Percentiles rank a stretch among this genome's conserved stretches.
Conservation (phyloP, 352 stramenopile species). For the Globisporangium recalcitrans region DNA sequence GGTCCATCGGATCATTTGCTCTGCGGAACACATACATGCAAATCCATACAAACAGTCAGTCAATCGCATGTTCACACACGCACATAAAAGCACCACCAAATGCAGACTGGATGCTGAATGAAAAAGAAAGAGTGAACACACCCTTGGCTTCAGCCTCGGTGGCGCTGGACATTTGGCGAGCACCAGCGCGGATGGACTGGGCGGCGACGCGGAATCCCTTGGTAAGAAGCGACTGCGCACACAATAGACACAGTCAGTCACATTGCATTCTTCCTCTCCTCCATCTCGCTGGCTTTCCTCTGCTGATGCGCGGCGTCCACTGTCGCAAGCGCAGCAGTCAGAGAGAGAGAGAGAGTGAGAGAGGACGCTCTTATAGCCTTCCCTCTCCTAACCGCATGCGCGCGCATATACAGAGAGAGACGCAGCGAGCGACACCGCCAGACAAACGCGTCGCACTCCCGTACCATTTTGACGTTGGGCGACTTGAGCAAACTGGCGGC, state of each 20-base stretch:
- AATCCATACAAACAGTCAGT: slow-evolving; percentile 2
- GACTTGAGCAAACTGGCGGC: slow-evolving; percentile 18
- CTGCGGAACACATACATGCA: slow-evolving; percentile 19
- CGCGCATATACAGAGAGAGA: neutral
- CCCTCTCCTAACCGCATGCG: neutral
- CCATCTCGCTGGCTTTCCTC: neutral
- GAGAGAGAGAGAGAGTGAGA: no score
- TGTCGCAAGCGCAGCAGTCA: neutral
- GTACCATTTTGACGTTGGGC: slow-evolving; percentile 19
- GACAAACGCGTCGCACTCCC: neutral
- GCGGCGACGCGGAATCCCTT: slow-evolving; percentile 47
- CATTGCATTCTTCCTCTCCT: neutral
- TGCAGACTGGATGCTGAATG: neutral
- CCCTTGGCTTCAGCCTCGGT: slow-evolving; percentile 80
- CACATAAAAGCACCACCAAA: slow-evolving; percentile 12
- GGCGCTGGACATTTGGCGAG: slow-evolving; percentile 73
- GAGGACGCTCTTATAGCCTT: no score
- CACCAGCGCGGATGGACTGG: slow-evolving; percentile 50
- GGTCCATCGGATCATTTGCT: slow-evolving; percentile 83
- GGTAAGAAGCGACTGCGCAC: slow-evolving; percentile 55
- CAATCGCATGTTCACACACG: neutral
- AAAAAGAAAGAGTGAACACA: slow-evolving; percentile 19
- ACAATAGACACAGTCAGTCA: slow-evolving; percentile 2
- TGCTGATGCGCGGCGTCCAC: neutral
- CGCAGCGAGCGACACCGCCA: neutral